Evolutionary conservation across 2,329 filamentous ascomycete genomes (phyloP).

Genomic region (Coleophoma crateriformis): DNA sequence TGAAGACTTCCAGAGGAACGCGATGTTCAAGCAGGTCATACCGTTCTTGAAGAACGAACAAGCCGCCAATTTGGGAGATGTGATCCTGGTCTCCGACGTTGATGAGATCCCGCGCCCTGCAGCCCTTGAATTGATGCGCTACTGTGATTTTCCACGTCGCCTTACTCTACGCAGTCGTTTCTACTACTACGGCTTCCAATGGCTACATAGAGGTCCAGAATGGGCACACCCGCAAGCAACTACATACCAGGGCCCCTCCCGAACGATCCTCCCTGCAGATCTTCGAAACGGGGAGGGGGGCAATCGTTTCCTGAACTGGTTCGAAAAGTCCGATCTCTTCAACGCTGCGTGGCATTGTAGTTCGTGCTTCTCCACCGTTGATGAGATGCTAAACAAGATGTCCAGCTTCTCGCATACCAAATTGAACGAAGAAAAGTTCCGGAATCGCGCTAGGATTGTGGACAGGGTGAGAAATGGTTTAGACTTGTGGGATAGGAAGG

Average conservation of each 20-base stretch:
- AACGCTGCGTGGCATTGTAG: slow-evolving; percentile 42
- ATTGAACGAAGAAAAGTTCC: slow-evolving; percentile 33
- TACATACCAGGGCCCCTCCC: slow-evolving; percentile 27
- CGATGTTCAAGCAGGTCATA: slow-evolving; percentile 49
- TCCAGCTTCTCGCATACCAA: slow-evolving; percentile 34
- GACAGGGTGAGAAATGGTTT: slow-evolving; percentile 34
- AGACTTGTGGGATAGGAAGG: slow-evolving; percentile 35
- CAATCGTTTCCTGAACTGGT: slow-evolving; percentile 14
- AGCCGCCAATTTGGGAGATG: slow-evolving; percentile 29
- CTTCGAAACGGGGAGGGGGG: slow-evolving; percentile 28
- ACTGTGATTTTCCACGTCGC: slow-evolving; percentile 28
- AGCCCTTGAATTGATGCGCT: slow-evolving; percentile 26
- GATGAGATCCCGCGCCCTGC: slow-evolving; percentile 38
- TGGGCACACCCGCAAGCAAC: slow-evolving; percentile 42
- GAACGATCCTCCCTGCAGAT: slow-evolving; percentile 34
- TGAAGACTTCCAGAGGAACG: slow-evolving; percentile 49
- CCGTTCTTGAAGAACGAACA: slow-evolving; percentile 28
- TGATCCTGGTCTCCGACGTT: slow-evolving; percentile 38
- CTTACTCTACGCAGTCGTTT: slow-evolving; percentile 28
- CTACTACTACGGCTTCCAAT: slow-evolving; percentile 35
- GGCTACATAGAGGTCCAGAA: slow-evolving; percentile 25
- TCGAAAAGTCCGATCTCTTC: slow-evolving; percentile 28
- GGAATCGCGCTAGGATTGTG: slow-evolving; percentile 33
- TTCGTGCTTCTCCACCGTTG: slow-evolving; percentile 35
- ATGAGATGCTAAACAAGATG: slow-evolving; percentile 36